phyloP scores from a whole-genome alignment of 208 protist species.

The Borovskyia barvae region DNA sequence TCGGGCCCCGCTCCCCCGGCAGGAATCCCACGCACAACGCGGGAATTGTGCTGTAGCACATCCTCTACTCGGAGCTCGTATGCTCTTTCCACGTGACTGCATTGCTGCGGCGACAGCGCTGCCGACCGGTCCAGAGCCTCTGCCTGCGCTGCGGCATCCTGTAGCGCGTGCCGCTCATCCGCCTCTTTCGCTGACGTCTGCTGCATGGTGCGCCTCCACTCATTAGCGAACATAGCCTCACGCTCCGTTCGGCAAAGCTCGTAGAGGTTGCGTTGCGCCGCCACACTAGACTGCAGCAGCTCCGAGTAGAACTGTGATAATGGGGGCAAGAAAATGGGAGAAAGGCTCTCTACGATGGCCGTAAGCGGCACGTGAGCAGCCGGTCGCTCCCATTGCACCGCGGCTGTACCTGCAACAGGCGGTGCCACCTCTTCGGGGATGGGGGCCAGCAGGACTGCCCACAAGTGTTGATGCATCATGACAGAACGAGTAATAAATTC shows the following conservation, averaged over 20 bases:
- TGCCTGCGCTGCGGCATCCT: slow-evolving; percentile 15
- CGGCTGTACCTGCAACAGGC: slow-evolving; percentile 1
- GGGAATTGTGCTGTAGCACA: slow-evolving; percentile 28
- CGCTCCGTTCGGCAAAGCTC: slow-evolving; percentile 32
- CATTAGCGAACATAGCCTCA: slow-evolving; percentile 11
- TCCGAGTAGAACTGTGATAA: slow-evolving; percentile 47
- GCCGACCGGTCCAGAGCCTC: slow-evolving; percentile 37
- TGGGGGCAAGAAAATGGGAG: slow-evolving; percentile 54
- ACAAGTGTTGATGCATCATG: slow-evolving; percentile 65
- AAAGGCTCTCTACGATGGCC: slow-evolving; percentile 27
- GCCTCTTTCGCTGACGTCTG: slow-evolving; percentile 22
- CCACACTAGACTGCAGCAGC: slow-evolving; percentile 32
- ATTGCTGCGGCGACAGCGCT: slow-evolving; percentile 46
- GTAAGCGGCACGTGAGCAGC: slow-evolving; percentile 5
- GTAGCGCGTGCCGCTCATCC: slow-evolving; percentile 21
- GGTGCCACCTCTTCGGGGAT: slow-evolving; percentile 17
- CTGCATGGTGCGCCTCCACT: slow-evolving; percentile 25
- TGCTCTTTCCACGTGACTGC: slow-evolving; percentile 46
- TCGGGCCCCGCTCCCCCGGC: not conserved
- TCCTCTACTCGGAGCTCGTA: slow-evolving; percentile 52
- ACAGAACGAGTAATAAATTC: slow-evolving; percentile 58
- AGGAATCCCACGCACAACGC: not conserved
- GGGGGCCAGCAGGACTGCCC: slow-evolving; percentile 28
- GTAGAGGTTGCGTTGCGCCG: slow-evolving; percentile 24
- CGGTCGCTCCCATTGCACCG: not conserved